Evolutionary conservation across 1,139 yeast genomes (phyloP).

Genomic region (Dujonia santamariae): DNA sequence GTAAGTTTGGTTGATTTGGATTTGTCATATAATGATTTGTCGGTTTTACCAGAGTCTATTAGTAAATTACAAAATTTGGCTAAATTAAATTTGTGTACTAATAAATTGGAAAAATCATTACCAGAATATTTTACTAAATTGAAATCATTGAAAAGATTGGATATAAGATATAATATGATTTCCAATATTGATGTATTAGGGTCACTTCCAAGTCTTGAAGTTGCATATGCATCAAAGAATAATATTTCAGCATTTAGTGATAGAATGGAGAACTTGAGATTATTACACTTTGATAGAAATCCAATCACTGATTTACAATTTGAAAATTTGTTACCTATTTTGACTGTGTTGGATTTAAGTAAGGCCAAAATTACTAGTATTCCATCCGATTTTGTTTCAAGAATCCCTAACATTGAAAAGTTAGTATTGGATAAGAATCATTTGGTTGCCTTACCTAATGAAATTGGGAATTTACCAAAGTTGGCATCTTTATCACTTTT

Average conservation of each 20-base stretch:
- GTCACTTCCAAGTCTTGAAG: constrained; percentile 64
- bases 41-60: constrained; percentile 58
- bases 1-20: constrained; percentile 65
- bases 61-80: constrained; percentile 58
- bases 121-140: constrained; percentile 56
- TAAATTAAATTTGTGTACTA: constrained; percentile 73
- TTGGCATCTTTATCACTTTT: constrained; percentile 67
- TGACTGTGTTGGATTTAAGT: constrained; percentile 73
- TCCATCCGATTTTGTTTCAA: constrained; percentile 60
- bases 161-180: constrained; percentile 72
- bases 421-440: constrained; percentile 81
- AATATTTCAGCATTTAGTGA: constrained; percentile 70
- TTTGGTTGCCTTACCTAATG: constrained; percentile 71
- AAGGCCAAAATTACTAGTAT: constrained; percentile 80
- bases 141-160: constrained; percentile 64
- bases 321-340: constrained; percentile 51
- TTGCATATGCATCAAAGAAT: constrained; percentile 74
- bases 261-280: constrained; percentile 54
- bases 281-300: constrained; percentile 53
- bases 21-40: constrained; percentile 75
- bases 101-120: constrained; percentile 55
- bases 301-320: constrained; percentile 78
- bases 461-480: constrained; percentile 56
- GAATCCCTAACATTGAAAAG: constrained; percentile 67
- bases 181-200: constrained; percentile 64